phyloP scores from a whole-genome alignment of 1,139 yeast genomes.

The Arxiozyma slooffiae region DNA sequence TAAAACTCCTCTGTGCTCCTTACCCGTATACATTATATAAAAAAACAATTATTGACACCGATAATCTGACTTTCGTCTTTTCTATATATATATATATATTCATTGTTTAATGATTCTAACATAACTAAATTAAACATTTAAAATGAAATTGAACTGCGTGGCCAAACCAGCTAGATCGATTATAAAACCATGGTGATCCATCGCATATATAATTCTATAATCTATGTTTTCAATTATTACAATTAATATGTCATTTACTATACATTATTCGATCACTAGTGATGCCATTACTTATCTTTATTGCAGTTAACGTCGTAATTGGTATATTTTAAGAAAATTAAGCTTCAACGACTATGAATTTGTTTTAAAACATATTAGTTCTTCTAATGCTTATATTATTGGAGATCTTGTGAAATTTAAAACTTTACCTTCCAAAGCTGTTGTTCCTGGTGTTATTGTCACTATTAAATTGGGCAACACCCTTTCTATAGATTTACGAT shows the following conservation, averaged over 20 bases:
- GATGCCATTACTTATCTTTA: slow-evolving; percentile 85
- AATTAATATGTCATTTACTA: slow-evolving; percentile 71
- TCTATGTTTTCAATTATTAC: slow-evolving; percentile 79
- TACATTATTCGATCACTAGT: slow-evolving; percentile 94
- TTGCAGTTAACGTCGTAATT: slow-evolving; percentile 80
- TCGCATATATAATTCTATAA: slow-evolving; percentile 86
- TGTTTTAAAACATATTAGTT: slow-evolving; percentile 82
- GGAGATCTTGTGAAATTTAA: slow-evolving; percentile 59
- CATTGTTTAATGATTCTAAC: no score
- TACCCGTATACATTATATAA: no score
- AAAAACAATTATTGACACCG: no score
- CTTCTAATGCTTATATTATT: slow-evolving; percentile 84
- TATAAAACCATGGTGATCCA: slow-evolving; percentile 61
- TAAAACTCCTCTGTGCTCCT: no score
- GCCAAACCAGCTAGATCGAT: no score
- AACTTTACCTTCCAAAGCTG: slow-evolving; percentile 65
- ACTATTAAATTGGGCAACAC: slow-evolving; percentile 86
- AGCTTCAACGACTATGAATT: slow-evolving; percentile 87
- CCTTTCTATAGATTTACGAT: slow-evolving; percentile 86
- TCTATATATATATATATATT: no score
- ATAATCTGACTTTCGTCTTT: no score
- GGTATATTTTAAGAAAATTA: slow-evolving; percentile 95
- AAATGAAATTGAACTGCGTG: no score
- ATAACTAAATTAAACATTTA: no score
- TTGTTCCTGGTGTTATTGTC: slow-evolving; percentile 96